Percentiles rank a stretch among this genome's conserved stretches.
Evolutionary conservation across 2,329 filamentous ascomycete species (phyloP).

Genomic region (Zymoseptoria ardabiliae): DNA sequence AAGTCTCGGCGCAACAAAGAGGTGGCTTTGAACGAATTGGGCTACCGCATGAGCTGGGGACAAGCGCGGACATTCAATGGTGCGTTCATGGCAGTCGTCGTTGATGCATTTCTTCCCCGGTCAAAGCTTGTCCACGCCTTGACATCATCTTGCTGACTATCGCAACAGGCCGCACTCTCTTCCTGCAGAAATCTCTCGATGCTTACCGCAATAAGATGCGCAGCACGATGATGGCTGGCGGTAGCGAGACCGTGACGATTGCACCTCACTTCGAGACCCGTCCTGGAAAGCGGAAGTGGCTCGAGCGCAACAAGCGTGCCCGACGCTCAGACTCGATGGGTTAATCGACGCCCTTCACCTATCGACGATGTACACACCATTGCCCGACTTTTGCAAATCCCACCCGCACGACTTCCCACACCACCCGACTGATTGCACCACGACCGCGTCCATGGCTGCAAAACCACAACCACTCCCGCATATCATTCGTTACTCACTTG

Average conservation of each 20-base stretch:
- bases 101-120: too few relatives aligned
- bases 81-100: too few relatives aligned
- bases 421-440: background rate
- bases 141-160: slow-evolving; percentile 7
- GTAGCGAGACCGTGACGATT: slow-evolving; percentile 65
- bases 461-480: background rate
- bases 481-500: background rate
- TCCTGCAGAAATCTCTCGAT: slow-evolving; percentile 57
- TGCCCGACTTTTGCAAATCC: too few relatives aligned
- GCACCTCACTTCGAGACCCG: slow-evolving; percentile 86
- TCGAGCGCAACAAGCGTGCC: slow-evolving; percentile 38
- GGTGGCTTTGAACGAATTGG: slow-evolving; percentile 84
- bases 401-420: background rate
- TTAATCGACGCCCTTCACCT: too few relatives aligned
- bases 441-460: background rate
- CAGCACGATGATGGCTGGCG: slow-evolving; percentile 68
- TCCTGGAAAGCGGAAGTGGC: slow-evolving; percentile 65
- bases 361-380: too few relatives aligned
- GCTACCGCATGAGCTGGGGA: slow-evolving; percentile 93
- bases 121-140: background rate
- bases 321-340: slow-evolving; percentile 14
- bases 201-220: slow-evolving; percentile 90
- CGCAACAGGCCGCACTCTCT: slow-evolving; percentile 15
- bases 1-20: slow-evolving; percentile 68
- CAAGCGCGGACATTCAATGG: slow-evolving; percentile 88